Evolutionary conservation across 345 rosid genomes (phyloP), one percentile per base, ranked within the genome.

Genomic region (Arabis hirsuta): DNA sequence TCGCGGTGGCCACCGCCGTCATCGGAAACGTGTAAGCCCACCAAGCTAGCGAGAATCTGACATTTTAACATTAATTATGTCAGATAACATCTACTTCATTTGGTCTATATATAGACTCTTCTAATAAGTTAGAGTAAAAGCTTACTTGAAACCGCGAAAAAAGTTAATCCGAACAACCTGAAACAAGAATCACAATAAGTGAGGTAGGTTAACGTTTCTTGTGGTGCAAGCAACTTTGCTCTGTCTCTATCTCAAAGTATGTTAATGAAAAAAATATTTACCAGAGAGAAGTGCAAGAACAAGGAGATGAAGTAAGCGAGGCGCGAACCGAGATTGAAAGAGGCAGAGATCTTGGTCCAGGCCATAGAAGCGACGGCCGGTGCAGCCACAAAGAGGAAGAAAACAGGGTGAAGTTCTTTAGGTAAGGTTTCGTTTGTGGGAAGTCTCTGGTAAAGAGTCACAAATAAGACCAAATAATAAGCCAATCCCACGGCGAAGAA

Each of bases 11-110:
- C 13, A 89, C 90, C 3, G 87, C 81, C 2, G 90, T 85, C 90
- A 83, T 88, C 0, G 98, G 92, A 72, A 94, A 91, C 16, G 97
- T 91, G 72, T 89, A 94, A 6, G 96, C 98, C 97, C 98, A 94
- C 96, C 96, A 89, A 55, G 96, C 88, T 79, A 87, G 68, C 31
- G 96, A 91, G 76, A 94, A 91, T 86, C 92, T 92, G 72, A 19
- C 31, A 56, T 48, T 65, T 36, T 24, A 14, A 69, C 42, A 59
- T 6, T 20, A 41, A 7, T 4, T n/a, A 57, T 31, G n/a, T 73
- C 10, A 56, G 60, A 65, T 20, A 3, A 55, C 14, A 46, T 46
- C 11, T 36, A 24, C 5, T 11, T 43, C 2, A n/a, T 39, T 31
- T 50, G 38, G 38, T 31, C 41, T 55, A 7, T 16, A 31, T 53